Evolutionary conservation across 306 rosid species (phyloP), one percentile per base, ranked within the genome.

Genomic region (Abrus precatorius): DNA sequence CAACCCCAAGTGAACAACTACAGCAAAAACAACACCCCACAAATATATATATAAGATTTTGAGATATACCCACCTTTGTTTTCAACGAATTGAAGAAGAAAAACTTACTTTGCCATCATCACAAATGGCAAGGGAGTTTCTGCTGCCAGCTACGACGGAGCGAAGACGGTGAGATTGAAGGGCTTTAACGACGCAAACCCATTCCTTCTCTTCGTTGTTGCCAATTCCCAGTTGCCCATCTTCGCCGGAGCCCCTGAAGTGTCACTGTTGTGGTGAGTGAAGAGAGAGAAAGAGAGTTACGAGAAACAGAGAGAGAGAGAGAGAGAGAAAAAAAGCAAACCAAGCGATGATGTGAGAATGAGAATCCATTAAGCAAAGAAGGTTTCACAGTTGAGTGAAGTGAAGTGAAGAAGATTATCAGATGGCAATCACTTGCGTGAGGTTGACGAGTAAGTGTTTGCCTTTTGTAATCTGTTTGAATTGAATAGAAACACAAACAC

Each of bases 1-100:
- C 99, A 96, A 4, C 99, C 99, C 99, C 99, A 93, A 38, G 99
- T 96, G 86, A 96, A 96, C 89, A 96, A 67, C 98, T 96, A 38
- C 80, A 56, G 11, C 3, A 28, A 53, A 20, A 56, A 55, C 32
- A 3, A 9, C 27, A 79, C 44, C 32, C 20, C 10, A 75, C 12
- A 0, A 1, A 20, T 20, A 74, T 40, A 72, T 36, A 63, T 2
- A 71, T 0, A 5, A 79, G 48, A 50, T 67, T 67, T 43, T 67
- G 54, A 67, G 52, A 13, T 4, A 41, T 9, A 63, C 48, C 7
- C 54, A 74, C 1, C 14, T 78, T 72, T 30, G 13, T 3, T 3
- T 79, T 3, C 11, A 30, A 66, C 1, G 3, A 78, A 64, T 33
- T 28, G 36, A 30, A 20, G 20, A 20, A 27, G 8, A 9, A 5